Evolutionary conservation across 495 filamentous ascomycete genomes (phyloP).

Genomic region (Hypoxylon lienhwacheense): DNA sequence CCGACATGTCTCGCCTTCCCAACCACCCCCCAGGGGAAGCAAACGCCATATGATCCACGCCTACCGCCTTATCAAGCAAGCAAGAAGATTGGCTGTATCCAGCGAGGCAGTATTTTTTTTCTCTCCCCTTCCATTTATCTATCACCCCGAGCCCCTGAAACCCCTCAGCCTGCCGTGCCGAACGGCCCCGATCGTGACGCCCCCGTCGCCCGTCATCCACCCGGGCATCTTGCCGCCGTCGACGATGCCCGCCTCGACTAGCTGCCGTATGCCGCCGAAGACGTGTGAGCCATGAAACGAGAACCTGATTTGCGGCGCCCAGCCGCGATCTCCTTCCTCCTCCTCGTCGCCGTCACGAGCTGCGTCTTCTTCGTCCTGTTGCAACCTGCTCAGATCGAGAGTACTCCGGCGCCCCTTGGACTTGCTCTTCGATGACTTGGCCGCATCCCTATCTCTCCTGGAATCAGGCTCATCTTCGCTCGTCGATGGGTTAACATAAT

Average conservation of each 20-base stretch:
- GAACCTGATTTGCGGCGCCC: constrained; percentile 62
- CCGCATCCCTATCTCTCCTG: constrained; percentile 30
- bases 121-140: constrained; percentile 20
- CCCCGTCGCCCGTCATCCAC: constrained; percentile 90
- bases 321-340: constrained; percentile 43
- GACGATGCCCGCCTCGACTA: constrained; percentile 73
- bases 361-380: constrained; percentile 27
- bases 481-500: constrained; percentile 17
- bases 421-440: constrained; percentile 23
- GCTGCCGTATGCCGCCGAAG: constrained; percentile 74
- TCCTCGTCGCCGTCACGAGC: constrained; percentile 22
- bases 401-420: constrained; percentile 38
- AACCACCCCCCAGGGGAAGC: background rate
- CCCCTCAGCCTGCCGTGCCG: constrained; percentile 61
- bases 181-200: constrained; percentile 70
- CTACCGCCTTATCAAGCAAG: constrained; percentile 1
- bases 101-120: background rate
- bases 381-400: constrained; percentile 33
- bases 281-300: constrained; percentile 75
- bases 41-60: constrained; percentile 11
- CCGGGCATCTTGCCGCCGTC: constrained; percentile 79
- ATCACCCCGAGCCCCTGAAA: constrained; percentile 51
- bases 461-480: constrained; percentile 25
- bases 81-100: no score
- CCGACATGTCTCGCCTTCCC: constrained; percentile 4